Evolutionary conservation across 345 rosid species (phyloP), one percentile per base, ranked within the genome.

Genomic region (Stellera chamaejasme): DNA sequence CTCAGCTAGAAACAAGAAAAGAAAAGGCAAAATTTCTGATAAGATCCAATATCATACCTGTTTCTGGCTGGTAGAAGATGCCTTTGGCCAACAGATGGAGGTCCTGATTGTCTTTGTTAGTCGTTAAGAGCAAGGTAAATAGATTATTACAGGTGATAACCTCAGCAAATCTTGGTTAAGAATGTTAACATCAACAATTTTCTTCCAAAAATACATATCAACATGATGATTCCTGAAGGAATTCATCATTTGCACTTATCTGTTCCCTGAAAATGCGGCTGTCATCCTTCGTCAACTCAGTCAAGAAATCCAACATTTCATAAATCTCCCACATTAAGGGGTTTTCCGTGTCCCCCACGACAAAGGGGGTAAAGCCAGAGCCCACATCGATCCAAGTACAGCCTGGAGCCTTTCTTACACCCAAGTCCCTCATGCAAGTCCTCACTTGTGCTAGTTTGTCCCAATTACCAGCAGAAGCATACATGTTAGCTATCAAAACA

Each of bases 391-490:
- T 68, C 88, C 84, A 82, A 52, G 97, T 68, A 69, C 88, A 77
- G 13, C 95, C 95, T 28, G 90, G 92, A 69, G 58, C 70, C 69
- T 89, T 89, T 53, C 67, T 77, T 60, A 89, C 79, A 52, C 92
- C 90, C 55, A 70, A 66, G 58, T 89, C 78, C 71, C 86, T 77
- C 92, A 86, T 84, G 27, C 45, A 48, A 41, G 76, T 79, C 78
- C 97, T 82, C 61, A 84, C 84, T 64, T 75, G 60, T 3, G 82
- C 77, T 39, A 83, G 79, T 74, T 90, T 76, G 57, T 59, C 61
- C 90, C 90, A 87, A 60, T 77, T 59, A 69, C 90, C 77, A 15
- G 82, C 81, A 55, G 82, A 81, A 39, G 92, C 97, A 52, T 77
- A 77, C 84, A 75, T 77, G 67, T 90, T 90, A 55, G 90, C 95